Evolutionary conservation across 257 asterid genomes (phyloP).

Genomic region (Leptodermis oblonga): DNA sequence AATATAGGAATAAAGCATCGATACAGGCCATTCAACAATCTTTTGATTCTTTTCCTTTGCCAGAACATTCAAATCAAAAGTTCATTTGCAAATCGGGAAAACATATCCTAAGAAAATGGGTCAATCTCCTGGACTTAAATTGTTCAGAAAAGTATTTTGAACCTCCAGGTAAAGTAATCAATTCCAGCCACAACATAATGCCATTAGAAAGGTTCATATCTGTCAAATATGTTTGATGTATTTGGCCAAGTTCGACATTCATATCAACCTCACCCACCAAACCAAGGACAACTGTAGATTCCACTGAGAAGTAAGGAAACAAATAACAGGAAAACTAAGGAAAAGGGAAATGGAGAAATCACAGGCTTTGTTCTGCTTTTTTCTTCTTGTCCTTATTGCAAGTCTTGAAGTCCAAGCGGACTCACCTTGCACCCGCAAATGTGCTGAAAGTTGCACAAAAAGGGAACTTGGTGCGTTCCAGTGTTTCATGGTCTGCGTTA

Average conservation of each 20-base stretch:
- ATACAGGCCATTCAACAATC: too few relatives aligned
- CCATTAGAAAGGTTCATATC: too few relatives aligned
- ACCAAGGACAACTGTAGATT: too few relatives aligned
- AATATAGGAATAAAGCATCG: too few relatives aligned
- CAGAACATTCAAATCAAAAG: too few relatives aligned
- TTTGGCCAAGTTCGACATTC: too few relatives aligned
- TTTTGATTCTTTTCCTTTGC: too few relatives aligned
- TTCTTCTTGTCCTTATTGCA: conserved; percentile 10
- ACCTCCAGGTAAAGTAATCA: neutral
- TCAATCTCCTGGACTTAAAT: too few relatives aligned
- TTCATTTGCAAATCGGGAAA: too few relatives aligned
- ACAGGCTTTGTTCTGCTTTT: neutral
- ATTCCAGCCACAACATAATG: neutral
- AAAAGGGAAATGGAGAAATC: conserved; percentile 1
- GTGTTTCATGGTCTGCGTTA: conserved; percentile 1
- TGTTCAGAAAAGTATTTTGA: too few relatives aligned
- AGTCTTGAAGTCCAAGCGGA: conserved; percentile 13
- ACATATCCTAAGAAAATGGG: too few relatives aligned
- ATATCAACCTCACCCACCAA: neutral
- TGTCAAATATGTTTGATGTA: neutral
- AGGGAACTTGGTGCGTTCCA: neutral
- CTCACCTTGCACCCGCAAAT: conserved; percentile 8
- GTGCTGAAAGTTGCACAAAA: neutral
- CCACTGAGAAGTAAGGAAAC: neutral
- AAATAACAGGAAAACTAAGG: neutral